Evolutionary conservation across 768 basidiomycete genomes (phyloP).

Genomic region (Pseudohyphozyma bogoriensis): DNA sequence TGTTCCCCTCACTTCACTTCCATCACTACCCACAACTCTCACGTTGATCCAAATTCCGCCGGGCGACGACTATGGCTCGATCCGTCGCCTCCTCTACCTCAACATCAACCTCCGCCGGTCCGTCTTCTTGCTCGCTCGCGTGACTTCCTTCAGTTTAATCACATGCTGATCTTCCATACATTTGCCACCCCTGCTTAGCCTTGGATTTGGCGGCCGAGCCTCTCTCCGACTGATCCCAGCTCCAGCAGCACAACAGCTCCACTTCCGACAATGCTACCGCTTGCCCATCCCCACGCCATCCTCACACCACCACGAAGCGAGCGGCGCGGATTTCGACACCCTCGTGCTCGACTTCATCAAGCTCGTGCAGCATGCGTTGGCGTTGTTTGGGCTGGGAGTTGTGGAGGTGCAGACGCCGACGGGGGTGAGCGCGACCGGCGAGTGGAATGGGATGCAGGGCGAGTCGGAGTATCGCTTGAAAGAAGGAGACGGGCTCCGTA

Average conservation of each 20-base stretch:
- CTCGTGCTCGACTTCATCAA: constrained; percentile 7
- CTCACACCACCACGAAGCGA: not conserved
- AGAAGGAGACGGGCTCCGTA: not conserved
- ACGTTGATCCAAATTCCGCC: not conserved
- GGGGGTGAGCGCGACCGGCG: not conserved
- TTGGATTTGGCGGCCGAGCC: not conserved
- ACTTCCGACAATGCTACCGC: constrained; percentile 1
- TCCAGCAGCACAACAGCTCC: not conserved
- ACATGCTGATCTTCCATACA: too few relatives aligned
- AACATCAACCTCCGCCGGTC: constrained; percentile 4
- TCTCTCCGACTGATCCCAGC: not conserved
- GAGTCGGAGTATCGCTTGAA: not conserved
- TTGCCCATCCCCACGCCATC: not conserved
- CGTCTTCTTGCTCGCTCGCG: not conserved
- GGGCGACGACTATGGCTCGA: not conserved
- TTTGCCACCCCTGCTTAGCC: not conserved
- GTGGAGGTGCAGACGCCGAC: not conserved
- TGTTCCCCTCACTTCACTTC: not conserved
- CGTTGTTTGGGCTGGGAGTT: constrained; percentile 19
- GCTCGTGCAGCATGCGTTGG: constrained; percentile 22
- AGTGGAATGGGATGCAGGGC: not conserved
- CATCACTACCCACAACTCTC: not conserved
- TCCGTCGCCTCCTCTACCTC: not conserved
- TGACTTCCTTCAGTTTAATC: too few relatives aligned
- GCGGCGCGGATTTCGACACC: not conserved